Evolutionary conservation across 108 stramenopile species (phyloP).

Genomic region (Nitzschia sp.): DNA sequence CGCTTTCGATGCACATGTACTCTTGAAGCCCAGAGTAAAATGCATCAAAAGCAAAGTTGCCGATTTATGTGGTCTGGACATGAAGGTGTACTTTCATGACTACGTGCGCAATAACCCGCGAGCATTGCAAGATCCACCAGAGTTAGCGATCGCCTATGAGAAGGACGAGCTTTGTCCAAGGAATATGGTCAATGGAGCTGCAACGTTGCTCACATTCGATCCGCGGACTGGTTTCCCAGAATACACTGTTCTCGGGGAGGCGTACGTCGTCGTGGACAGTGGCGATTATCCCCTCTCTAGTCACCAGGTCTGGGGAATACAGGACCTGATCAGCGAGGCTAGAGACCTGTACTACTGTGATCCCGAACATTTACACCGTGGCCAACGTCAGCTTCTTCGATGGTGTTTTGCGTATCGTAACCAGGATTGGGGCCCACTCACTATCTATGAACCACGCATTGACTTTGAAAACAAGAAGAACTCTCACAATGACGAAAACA

Average conservation of each 20-base stretch:
- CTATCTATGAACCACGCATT: slow-evolving; percentile 15
- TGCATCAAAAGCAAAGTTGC: slow-evolving; percentile 31
- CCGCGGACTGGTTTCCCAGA: slow-evolving; percentile 18
- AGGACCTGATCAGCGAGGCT: slow-evolving; percentile 20
- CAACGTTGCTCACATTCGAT: slow-evolving; percentile 17
- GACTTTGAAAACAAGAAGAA: not conserved
- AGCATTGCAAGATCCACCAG: not conserved
- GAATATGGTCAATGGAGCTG: slow-evolving; percentile 12
- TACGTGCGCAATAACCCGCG: not conserved
- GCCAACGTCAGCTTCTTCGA: slow-evolving; percentile 8
- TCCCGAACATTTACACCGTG: slow-evolving; percentile 16
- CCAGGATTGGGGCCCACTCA: slow-evolving; percentile 15
- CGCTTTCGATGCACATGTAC: slow-evolving; percentile 3
- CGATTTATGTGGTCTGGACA: slow-evolving; percentile 32
- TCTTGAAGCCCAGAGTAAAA: not conserved
- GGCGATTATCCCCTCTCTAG: slow-evolving; percentile 12
- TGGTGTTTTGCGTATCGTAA: slow-evolving; percentile 15
- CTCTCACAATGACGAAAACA: not conserved
- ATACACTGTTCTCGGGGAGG: slow-evolving; percentile 12
- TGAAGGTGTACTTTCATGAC: slow-evolving; percentile 21
- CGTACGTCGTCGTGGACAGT: slow-evolving; percentile 20
- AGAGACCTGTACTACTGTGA: slow-evolving; percentile 22
- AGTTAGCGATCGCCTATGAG: slow-evolving; percentile 2
- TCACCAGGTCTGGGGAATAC: slow-evolving; percentile 29
- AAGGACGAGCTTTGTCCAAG: not conserved